These are phyloP conservation scores for Zea mays DNA, from an alignment of 176 grass and related monocot species.

Conservation along the genomic window Zm-B73-REFERENCE-NAM-5.0 NC_050096.1:27811501-27812000, in stretches of 20 bases:
- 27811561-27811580: constrained; percentile 71
- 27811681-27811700: constrained; percentile 44
- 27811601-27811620: constrained; percentile 49
- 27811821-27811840: neutral
- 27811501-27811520: neutral
- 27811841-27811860: neutral
- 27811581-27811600: constrained; percentile 75
- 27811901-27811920: constrained; percentile 50
- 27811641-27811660: constrained; percentile 54
- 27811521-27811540: neutral
- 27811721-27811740: neutral
- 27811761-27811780: neutral
- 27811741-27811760: neutral
- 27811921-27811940: constrained; percentile 55
- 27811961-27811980: constrained; percentile 56
- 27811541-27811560: constrained; percentile 8
- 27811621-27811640: constrained; percentile 46
- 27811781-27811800: neutral
- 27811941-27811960: constrained; percentile 45
- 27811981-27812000: constrained; percentile 52
- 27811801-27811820: neutral
- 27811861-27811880: constrained; percentile 1
- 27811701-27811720: neutral
- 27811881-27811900: constrained; percentile 28
- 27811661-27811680: constrained; percentile 48